Evolutionary conservation across 1,284 basidiomycete species (phyloP), one percentile per base, ranked within the genome.

Genomic region (Bondarzewia mesenterica): DNA sequence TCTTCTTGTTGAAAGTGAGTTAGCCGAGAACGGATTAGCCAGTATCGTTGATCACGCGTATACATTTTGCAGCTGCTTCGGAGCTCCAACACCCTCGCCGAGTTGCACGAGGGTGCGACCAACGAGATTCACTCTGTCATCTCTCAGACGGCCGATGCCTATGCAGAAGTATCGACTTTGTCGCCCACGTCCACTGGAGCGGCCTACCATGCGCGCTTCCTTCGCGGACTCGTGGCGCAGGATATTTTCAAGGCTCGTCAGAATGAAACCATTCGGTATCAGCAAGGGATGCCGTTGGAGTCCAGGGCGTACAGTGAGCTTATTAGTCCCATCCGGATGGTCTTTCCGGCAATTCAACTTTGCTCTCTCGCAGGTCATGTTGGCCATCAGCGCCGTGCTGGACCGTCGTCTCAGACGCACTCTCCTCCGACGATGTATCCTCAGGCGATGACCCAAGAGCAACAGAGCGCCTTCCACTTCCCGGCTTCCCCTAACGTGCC

Each of bases 161-260:
- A 88, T 59, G 72, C 80, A 45, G 80, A 81, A 49, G 82, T 82
- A 4, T 80, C 83, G 5, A 64, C 72, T 38, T 64, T 77, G 50
- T 80, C 79, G n/a, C 74, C 75, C 16, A 74, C 76, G 10, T 78
- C 76, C 37, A 76, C 76, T 20, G 73, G 77, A 22, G 79, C 82
- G 7, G 74, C 76, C 29, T 80, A 80, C 56, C 88, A 89, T 57
- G 77, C 85, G 37, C 81, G 86, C 38, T 90, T 90, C 67, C 68
- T 90, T 40, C 77, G 78, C 57, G 78, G 75, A 47, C 69, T 90
- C 42, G 71, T 89, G 22, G 70, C 71, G n/a, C 75, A 77, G 54
- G 82, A 87, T 55, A 70, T 74, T 52, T 72, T 78, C 57, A 75
- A 75, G 56, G 63, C 70, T 47, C 75, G 76, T 47, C 72, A 67